A percentile compares a stretch with the other conserved stretches of the same genome.
Conservation (phyloP, 352 stramenopile species). For the Globisporangium barbulae region DNA sequence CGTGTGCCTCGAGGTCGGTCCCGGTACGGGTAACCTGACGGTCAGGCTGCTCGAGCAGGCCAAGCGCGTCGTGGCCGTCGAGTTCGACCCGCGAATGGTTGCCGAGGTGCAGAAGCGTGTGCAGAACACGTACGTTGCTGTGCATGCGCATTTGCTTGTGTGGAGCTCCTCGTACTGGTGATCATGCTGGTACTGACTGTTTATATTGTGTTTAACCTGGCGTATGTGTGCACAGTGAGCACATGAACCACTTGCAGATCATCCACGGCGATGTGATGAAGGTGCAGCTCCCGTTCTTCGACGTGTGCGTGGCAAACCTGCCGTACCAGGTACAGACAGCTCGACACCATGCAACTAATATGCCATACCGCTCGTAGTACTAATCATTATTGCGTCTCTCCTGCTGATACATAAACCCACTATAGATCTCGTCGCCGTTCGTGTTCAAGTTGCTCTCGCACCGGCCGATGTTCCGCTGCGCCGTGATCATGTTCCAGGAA, state of each 20-base stretch:
- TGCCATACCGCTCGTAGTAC: neutral
- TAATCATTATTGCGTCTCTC: neutral
- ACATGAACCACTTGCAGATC: slow-evolving; percentile 94
- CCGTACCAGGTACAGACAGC: slow-evolving; percentile 98
- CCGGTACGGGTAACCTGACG: slow-evolving; percentile 97
- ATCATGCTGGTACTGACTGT: neutral
- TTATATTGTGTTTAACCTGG: slow-evolving; percentile 3
- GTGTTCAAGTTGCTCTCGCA: slow-evolving; percentile 99
- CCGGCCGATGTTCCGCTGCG: slow-evolving; percentile 97
- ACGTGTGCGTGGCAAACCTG: slow-evolving; percentile 99
- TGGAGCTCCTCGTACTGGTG: neutral
- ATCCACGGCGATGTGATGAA: slow-evolving; percentile 99
- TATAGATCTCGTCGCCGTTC: slow-evolving; percentile 95
- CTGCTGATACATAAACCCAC: neutral
- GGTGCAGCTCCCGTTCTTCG: slow-evolving; percentile 98
- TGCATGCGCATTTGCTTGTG: neutral
- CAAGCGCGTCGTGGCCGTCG: slow-evolving; percentile 98
- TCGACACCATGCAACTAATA: slow-evolving; percentile 81
- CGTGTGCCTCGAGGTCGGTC: slow-evolving; percentile 96
- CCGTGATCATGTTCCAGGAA: slow-evolving; percentile 99
- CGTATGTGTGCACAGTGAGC: slow-evolving; percentile 44
- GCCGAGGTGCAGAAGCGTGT: slow-evolving; percentile 99
- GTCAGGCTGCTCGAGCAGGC: slow-evolving; percentile 95
- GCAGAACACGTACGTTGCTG: slow-evolving; percentile 88
- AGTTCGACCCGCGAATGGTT: slow-evolving; percentile 99